phyloP scores from a whole-genome alignment of 768 basidiomycete genomes.

The Lentinula edodes region DNA sequence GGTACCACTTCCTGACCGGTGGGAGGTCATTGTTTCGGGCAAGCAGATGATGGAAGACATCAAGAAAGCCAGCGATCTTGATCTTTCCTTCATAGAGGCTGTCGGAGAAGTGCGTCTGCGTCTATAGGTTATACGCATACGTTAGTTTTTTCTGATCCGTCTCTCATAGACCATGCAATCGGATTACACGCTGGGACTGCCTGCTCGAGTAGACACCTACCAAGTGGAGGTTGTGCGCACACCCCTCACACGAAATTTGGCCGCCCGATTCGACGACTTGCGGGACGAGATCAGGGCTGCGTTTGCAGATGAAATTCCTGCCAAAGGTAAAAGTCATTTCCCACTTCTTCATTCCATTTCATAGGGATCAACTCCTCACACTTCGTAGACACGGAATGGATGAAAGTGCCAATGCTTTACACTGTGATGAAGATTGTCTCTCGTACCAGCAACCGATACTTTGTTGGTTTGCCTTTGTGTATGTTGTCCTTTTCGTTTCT shows the following conservation, averaged over 20 bases:
- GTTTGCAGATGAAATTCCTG: constrained; percentile 8
- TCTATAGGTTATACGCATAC: neutral
- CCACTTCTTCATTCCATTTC: neutral
- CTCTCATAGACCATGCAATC: constrained; percentile 1
- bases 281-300: constrained; percentile 8
- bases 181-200: constrained; percentile 2
- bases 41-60: constrained; percentile 26
- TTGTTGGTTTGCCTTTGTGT: constrained; percentile 11
- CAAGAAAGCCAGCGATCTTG: constrained; percentile 23
- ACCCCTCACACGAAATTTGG: constrained; percentile 9
- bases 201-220: constrained; percentile 1
- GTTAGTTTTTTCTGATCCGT: neutral
- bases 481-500: neutral
- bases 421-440: constrained; percentile 6
- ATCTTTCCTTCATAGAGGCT: constrained; percentile 15
- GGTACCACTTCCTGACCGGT: constrained; percentile 18
- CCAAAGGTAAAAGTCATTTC: neutral
- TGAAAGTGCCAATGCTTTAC: constrained; percentile 1
- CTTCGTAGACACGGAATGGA: constrained; percentile 6
- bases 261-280: constrained; percentile 1
- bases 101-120: neutral
- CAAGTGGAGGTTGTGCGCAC: constrained; percentile 6
- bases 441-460: constrained; percentile 9
- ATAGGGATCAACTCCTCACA: neutral
- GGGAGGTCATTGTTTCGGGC: constrained; percentile 27